These are phyloP conservation scores for Aspergillaceae sp. DNA, from an alignment of 2,329 filamentous ascomycete species.

Conservation along the genomic window DNA sequence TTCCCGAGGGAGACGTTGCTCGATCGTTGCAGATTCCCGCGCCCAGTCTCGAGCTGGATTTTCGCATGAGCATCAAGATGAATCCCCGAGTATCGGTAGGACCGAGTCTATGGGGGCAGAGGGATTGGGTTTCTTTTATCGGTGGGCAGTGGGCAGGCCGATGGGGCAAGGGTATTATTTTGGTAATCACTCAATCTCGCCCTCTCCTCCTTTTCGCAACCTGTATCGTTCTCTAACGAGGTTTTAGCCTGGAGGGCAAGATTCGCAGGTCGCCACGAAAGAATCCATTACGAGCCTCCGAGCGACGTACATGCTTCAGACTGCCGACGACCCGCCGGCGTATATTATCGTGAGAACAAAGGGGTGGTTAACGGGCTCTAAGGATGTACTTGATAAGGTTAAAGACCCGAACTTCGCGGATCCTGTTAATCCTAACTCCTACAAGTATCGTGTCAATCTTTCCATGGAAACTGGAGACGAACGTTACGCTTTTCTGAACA, in stretches of 20 bases:
- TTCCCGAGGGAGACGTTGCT: slow-evolving; percentile 42
- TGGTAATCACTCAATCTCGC: slow-evolving; percentile 23
- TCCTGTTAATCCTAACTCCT: slow-evolving; percentile 40
- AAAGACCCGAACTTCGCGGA: slow-evolving; percentile 37
- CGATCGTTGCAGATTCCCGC: slow-evolving; percentile 40
- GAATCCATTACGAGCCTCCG: slow-evolving; percentile 39
- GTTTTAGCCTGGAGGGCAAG: slow-evolving; percentile 41
- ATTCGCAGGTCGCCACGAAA: slow-evolving; percentile 42
- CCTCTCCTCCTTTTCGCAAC: slow-evolving; percentile 9
- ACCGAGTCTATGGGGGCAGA: slow-evolving; percentile 39
- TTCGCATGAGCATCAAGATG: slow-evolving; percentile 46
- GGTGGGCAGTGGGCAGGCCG: slow-evolving; percentile 45
- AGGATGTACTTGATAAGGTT: slow-evolving; percentile 42
- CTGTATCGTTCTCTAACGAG: slow-evolving; percentile 4
- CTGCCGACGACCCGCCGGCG: slow-evolving; percentile 42
- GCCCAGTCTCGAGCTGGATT: slow-evolving; percentile 43
- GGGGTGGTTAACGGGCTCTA: slow-evolving; percentile 42
- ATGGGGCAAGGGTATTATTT: slow-evolving; percentile 45
- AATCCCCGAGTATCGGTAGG: slow-evolving; percentile 44
- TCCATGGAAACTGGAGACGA: slow-evolving; percentile 44
- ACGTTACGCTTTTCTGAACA: slow-evolving; percentile 42
- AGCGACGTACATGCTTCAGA: slow-evolving; percentile 42
- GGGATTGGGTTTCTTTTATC: slow-evolving; percentile 45
- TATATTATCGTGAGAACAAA: slow-evolving; percentile 41
- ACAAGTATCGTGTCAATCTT: slow-evolving; percentile 42